Base-by-base conservation (phyloP, 352 stramenopile genomes). In the Pythium coloratum region DNA sequence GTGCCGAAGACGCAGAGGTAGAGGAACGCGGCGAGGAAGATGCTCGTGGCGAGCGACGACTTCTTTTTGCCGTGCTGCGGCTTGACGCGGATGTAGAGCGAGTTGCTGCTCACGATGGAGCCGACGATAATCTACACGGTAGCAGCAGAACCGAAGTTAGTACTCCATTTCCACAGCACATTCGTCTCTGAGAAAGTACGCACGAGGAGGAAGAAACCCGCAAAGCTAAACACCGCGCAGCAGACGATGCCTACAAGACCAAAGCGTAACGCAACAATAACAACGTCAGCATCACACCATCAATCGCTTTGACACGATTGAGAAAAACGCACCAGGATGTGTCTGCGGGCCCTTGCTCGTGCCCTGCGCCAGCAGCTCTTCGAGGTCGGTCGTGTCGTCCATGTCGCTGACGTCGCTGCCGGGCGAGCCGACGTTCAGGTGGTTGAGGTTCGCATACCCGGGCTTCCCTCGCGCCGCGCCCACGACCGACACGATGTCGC, bases 1-100 rank as follows among this genome's bases (percentile, higher is more conserved):
- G 81, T 92, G 57, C 86, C 85, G 58, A 95, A 95, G 62, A 92
- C 71, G 53, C 85, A 93, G 46, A 95, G 66, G 59, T 95, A 95
- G 44, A 95, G 76, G 66, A 93, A 92, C 26, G 85, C 78, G 7
- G 87, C 87, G 54, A 95, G 83, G 73, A 95, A 95, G 67, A 95
- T 92, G 73, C 85, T 95, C 36, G 81, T 86, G 8, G 87, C 87
- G 47, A 95, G 75, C 28, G 85, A 92, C 46, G 87, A 92, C 69
- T 94, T 94, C 61, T 86, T 81, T 64, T 95, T 89, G 44, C 87
- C 87, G 32, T 94, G 67, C n/a, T 84, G 67, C 9, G 87, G 87
- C 28, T 82, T 78, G 49, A 94, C 85, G 55, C 89, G 89, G 73
- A 95, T 95, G 66, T 91, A 95, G 24, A 95, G 80, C 60, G 87